These are phyloP conservation scores for Neopestalotiopsis sp. DNA, from an alignment of 2,329 filamentous ascomycete genomes.

Conservation along the genomic window DNA sequence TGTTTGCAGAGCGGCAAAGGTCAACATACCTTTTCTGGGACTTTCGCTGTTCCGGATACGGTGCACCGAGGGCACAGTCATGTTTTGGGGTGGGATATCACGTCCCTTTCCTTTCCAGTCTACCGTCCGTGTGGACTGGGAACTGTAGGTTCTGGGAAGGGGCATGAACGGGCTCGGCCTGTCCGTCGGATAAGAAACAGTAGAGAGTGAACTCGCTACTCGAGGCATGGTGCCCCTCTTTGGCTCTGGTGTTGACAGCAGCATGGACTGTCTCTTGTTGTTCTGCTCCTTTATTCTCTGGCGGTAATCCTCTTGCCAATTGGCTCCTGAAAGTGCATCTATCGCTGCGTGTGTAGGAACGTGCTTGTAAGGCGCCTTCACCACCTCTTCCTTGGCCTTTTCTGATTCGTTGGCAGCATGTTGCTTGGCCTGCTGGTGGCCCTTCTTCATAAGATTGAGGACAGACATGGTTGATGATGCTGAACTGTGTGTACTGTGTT, in stretches of 20 bases:
- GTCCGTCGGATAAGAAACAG: slow-evolving; percentile 51
- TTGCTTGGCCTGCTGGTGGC: slow-evolving; percentile 61
- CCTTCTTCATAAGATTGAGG: slow-evolving; percentile 58
- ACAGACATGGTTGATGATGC: slow-evolving; percentile 55
- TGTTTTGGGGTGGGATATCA: slow-evolving; percentile 19
- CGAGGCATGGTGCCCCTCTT: slow-evolving; percentile 43
- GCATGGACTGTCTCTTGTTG: slow-evolving; percentile 54
- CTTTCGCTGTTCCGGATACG: slow-evolving; percentile 29
- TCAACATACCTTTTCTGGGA: slow-evolving; percentile 13
- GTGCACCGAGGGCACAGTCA: neutral
- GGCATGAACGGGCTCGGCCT: slow-evolving; percentile 45
- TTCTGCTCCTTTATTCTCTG: slow-evolving; percentile 56
- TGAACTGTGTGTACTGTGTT: neutral
- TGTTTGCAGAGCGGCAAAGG: slow-evolving; percentile 18
- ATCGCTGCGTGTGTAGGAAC: slow-evolving; percentile 66
- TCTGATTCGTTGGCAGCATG: slow-evolving; percentile 54
- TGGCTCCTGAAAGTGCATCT: slow-evolving; percentile 61
- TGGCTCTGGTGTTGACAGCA: slow-evolving; percentile 44
- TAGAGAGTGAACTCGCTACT: slow-evolving; percentile 52
- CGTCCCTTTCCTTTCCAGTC: slow-evolving; percentile 34
- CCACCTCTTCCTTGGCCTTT: slow-evolving; percentile 48
- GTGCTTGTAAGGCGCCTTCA: slow-evolving; percentile 60
- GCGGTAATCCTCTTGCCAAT: slow-evolving; percentile 54
- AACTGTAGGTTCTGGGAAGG: slow-evolving; percentile 50
- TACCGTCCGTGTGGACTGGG: slow-evolving; percentile 38